Conservation (phyloP, 768 basidiomycete species). For the Hygrocybe coccinea region DNA sequence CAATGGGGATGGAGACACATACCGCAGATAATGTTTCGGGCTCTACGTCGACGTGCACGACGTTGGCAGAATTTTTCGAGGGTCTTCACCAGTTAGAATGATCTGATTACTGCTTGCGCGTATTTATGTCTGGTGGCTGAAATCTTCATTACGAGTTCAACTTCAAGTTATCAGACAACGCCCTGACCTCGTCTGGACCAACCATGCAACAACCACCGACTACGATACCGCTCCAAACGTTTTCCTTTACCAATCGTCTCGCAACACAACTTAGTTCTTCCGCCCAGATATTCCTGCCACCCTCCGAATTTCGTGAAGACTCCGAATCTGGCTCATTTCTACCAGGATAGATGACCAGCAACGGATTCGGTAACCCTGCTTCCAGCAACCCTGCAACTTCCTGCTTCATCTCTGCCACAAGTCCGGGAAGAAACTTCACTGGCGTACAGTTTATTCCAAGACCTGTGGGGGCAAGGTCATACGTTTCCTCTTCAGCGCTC, state of each 20-base stretch:
- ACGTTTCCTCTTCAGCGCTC: not conserved
- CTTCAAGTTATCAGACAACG: not conserved
- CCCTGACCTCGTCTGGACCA: constrained; percentile 8
- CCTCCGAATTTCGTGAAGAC: constrained; percentile 22
- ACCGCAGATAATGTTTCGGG: constrained; percentile 41
- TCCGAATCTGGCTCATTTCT: constrained; percentile 50
- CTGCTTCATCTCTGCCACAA: constrained; percentile 37
- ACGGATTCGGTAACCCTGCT: constrained; percentile 31
- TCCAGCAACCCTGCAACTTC: constrained; percentile 12
- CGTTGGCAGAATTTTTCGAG: constrained; percentile 23
- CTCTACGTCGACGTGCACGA: constrained; percentile 43
- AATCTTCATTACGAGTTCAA: not conserved
- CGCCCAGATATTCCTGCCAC: constrained; percentile 6
- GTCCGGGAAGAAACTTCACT: constrained; percentile 36
- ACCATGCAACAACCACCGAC: constrained; percentile 14
- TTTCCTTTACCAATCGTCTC: not conserved
- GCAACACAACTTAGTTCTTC: constrained; percentile 6
- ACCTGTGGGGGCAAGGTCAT: constrained; percentile 40
- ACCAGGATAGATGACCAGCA: constrained; percentile 70
- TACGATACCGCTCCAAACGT: constrained; percentile 11
- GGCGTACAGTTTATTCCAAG: constrained; percentile 76
- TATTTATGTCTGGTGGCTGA: not conserved
- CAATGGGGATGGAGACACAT: constrained; percentile 22
- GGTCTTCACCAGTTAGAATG: not conserved
- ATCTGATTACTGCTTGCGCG: not conserved